A percentile compares a stretch with the other conserved stretches of the same genome.
Conservation (phyloP, 257 asterid genomes). For the Forsythia suspensa region DNA sequence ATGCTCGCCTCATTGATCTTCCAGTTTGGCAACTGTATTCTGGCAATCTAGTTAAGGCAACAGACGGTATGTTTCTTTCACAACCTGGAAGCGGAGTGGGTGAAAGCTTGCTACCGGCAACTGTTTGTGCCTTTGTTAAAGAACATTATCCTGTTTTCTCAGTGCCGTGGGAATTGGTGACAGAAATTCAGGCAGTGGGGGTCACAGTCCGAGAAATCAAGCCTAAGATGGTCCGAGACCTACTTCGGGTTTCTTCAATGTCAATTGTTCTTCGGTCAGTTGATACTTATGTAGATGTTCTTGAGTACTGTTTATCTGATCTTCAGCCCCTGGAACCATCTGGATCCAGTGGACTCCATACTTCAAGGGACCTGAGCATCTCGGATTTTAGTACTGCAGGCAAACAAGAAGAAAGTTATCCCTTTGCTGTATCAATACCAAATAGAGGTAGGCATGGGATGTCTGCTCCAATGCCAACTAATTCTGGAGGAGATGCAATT, state of each 20-base stretch:
- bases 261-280: constrained; percentile 62
- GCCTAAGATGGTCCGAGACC: constrained; percentile 94
- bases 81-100: constrained; percentile 87
- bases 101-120: constrained; percentile 75
- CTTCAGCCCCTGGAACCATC: constrained; percentile 55
- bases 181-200: constrained; percentile 86
- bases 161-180: constrained; percentile 95
- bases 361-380: constrained; percentile 34
- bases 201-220: constrained; percentile 77
- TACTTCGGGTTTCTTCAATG: constrained; percentile 76
- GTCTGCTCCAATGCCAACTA: constrained; percentile 44
- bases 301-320: constrained; percentile 93
- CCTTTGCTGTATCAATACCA: constrained; percentile 43
- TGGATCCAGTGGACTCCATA: constrained; percentile 31
- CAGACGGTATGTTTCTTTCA: constrained; percentile 97
- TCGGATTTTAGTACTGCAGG: constrained; percentile 37
- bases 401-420: constrained; percentile 34
- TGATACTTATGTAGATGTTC: constrained; percentile 78
- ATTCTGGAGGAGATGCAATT: constrained; percentile 91
- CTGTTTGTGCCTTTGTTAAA: constrained; percentile 90
- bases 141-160: constrained; percentile 98
- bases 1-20: constrained; percentile 72
- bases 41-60: constrained; percentile 83
- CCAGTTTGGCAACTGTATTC: constrained; percentile 94
- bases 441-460: constrained; percentile 41